Conservation (phyloP, 345 rosid genomes). For the Hypericum androsaemum region DNA sequence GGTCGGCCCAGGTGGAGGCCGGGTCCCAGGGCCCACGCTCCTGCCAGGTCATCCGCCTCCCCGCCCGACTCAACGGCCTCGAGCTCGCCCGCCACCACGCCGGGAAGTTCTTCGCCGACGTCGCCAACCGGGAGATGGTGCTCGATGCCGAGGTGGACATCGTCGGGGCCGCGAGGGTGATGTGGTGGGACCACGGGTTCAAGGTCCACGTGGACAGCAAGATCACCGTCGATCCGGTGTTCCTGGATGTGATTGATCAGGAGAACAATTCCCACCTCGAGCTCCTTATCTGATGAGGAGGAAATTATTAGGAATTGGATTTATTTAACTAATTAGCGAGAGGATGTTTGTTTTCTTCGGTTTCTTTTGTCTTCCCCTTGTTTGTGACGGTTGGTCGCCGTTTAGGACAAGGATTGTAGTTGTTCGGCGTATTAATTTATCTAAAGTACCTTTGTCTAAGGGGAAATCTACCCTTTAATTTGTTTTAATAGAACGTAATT, state of each 20-base stretch:
- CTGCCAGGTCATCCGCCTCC: constrained; percentile 51
- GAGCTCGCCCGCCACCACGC: constrained; percentile 75
- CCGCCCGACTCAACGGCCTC: constrained; percentile 62
- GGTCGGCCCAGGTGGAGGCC: constrained; percentile 55
- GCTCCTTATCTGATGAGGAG: too few relatives aligned
- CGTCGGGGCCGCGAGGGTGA: constrained; percentile 60
- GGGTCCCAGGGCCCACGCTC: constrained; percentile 60
- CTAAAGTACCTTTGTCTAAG: too few relatives aligned
- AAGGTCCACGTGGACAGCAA: constrained; percentile 72
- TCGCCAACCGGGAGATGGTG: constrained; percentile 66
- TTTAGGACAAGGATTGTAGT: too few relatives aligned
- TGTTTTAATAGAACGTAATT: too few relatives aligned
- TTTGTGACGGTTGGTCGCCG: too few relatives aligned
- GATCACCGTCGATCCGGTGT: constrained; percentile 70
- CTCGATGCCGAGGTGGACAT: constrained; percentile 63
- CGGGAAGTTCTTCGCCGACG: constrained; percentile 51
- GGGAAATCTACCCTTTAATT: too few relatives aligned
- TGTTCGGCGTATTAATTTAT: too few relatives aligned
- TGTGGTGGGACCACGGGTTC: constrained; percentile 82
- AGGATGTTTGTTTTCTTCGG: too few relatives aligned
- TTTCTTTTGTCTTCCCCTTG: too few relatives aligned
- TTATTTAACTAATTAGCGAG: too few relatives aligned
- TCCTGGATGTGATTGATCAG: constrained; percentile 73
- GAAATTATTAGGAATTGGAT: too few relatives aligned
- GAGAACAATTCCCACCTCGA: constrained; percentile 56